Percentiles rank a stretch among this genome's conserved stretches.
Conservation (phyloP, 768 basidiomycete genomes). For the Pleurotus eryngii region DNA sequence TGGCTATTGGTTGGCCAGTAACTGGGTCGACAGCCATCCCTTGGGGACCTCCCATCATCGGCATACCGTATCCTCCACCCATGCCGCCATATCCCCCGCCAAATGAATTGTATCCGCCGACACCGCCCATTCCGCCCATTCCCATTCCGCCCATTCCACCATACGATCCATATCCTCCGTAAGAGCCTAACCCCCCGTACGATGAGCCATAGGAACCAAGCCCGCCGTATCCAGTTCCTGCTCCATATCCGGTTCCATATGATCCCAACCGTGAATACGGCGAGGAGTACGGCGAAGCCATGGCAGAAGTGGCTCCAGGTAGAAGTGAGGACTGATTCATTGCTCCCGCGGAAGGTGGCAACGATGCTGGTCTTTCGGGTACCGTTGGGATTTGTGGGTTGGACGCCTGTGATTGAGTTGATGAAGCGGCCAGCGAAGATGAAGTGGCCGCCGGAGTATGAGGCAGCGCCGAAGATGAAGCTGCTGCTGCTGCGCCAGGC, state of each 20-base stretch:
- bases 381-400: conserved; percentile 39
- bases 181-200: conserved; percentile 35
- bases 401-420: conserved; percentile 19
- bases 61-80: conserved; percentile 35
- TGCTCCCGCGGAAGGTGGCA: conserved; percentile 33
- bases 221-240: conserved; percentile 17
- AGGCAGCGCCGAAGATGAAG: conserved; percentile 25
- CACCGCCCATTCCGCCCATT: conserved; percentile 38
- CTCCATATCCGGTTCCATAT: conserved; percentile 27
- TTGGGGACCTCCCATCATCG: conserved; percentile 17
- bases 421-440: conserved; percentile 5
- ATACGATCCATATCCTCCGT: conserved; percentile 40
- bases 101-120: conserved; percentile 18
- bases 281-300: conserved; percentile 45
- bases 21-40: conserved; percentile 17
- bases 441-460: conserved; percentile 22
- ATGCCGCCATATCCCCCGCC: conserved; percentile 30
- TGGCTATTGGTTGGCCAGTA: conserved; percentile 43
- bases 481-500: conserved; percentile 36
- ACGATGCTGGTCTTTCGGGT: conserved; percentile 60
- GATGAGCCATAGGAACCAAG: conserved; percentile 25
- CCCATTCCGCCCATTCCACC: conserved; percentile 29
- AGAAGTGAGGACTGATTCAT: conserved; percentile 22
- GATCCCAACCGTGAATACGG: conserved; percentile 42
- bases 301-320: conserved; percentile 30